Evolutionary conservation across 139 green algal species (phyloP), one percentile per base, ranked within the genome.

Genomic region (Chlamydomonas urium): DNA sequence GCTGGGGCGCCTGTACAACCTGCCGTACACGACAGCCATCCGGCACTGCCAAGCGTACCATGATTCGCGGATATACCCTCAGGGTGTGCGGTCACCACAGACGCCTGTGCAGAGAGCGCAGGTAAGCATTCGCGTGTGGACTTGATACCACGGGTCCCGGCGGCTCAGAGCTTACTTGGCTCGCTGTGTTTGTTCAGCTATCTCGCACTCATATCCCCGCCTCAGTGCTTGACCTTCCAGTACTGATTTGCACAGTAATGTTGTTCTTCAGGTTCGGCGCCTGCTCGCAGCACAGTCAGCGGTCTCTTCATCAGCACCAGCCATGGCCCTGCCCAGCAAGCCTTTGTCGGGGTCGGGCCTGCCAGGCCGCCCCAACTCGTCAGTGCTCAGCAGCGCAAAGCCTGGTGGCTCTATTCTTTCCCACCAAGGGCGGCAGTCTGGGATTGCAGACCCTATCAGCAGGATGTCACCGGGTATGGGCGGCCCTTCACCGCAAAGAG

Each of bases 1-100:
- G 79, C 79, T 95, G 35, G 81, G 78, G 14, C 75, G 85, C 10
- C 76, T 95, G 37, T 95, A 94, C 72, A 69, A 74, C 50, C 26
- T 95, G 65, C 77, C 76, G 38, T 88, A 81, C 72, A 79, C 76
- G 4, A 77, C 74, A 56, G 87, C 89, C 3, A 79, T 94, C 70
- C 77, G 86, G 21, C 88, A 89, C 80, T 93, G 86, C 0, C 84
- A 93, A 75, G 81, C 80, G 23, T 91, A 88, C 71, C 90, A 95
- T 71, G 90, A 95, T 69, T 70, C 81, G 4, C 84, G 90, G 14
- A 26, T 45, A 31, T 91, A 88, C 77, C 86, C 89, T 4, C 89
- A 94, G 72, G 83, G 84, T 21, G 87, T 93, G 38, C 73, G 83
- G 2, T 93, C 87, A 23, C 90, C 90, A 0, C 86, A 93, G 72